Conservation (phyloP, 1,284 basidiomycete species). For the Moesziomyces aphidis region DNA sequence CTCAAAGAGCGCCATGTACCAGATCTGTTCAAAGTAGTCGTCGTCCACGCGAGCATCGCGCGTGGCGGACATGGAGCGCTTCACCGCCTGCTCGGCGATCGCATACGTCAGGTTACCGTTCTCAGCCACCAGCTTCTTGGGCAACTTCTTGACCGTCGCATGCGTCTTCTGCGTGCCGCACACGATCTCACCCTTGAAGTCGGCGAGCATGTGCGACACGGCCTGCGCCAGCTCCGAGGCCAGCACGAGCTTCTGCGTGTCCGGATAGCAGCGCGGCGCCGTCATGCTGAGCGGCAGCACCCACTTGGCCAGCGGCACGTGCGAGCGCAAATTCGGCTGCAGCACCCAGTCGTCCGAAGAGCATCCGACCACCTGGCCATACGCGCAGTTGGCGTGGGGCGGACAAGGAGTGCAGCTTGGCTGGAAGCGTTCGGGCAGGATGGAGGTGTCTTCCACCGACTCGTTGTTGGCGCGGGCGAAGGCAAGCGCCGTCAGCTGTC, state of each 20-base stretch:
- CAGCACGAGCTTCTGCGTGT: constrained; percentile 63
- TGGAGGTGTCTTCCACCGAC: constrained; percentile 27
- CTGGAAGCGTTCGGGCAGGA: constrained; percentile 36
- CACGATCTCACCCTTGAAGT: constrained; percentile 59
- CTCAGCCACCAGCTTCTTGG: constrained; percentile 14
- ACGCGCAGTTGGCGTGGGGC: constrained; percentile 49
- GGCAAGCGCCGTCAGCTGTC: constrained; percentile 26
- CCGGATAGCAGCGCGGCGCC: constrained; percentile 51
- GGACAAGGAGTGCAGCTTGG: constrained; percentile 61
- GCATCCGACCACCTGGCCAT: constrained; percentile 49
- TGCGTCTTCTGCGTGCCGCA: constrained; percentile 51
- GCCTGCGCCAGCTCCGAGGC: constrained; percentile 54
- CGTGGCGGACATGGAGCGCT: constrained; percentile 36
- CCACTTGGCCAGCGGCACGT: constrained; percentile 41
- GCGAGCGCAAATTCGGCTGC: constrained; percentile 33
- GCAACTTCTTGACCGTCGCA: constrained; percentile 22
- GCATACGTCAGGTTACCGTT: constrained; percentile 40
- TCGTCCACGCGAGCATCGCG: constrained; percentile 37
- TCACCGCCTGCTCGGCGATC: constrained; percentile 30
- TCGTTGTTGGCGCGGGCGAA: constrained; percentile 31
- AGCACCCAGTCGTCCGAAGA: constrained; percentile 56
- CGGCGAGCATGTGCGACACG: constrained; percentile 47
- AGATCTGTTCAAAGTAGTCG: constrained; percentile 55
- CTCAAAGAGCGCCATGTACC: constrained; percentile 62
- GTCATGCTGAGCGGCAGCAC: constrained; percentile 48